Percentiles rank a stretch among this genome's conserved stretches.
Conservation (phyloP, 306 rosid genomes). For the Medicago ruthenica region DNA sequence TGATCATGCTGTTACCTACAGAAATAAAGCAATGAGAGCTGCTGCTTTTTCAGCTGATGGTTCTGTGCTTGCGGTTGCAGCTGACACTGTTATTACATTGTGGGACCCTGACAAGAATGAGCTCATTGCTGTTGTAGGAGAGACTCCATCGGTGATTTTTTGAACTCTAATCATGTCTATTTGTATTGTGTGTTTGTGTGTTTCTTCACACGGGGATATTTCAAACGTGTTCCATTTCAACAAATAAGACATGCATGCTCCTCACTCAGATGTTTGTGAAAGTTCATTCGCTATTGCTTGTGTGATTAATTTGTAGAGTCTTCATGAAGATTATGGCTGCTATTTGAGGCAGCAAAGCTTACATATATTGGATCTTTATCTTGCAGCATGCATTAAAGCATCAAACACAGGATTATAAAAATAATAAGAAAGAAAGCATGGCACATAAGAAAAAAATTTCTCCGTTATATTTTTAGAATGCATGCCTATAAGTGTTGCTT, state of each 20-base stretch:
- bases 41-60: constrained; percentile 92
- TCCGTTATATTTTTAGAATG: constrained; percentile 12
- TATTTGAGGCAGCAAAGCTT: constrained; percentile 10
- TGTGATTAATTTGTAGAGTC: constrained; percentile 16
- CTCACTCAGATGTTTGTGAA: constrained; percentile 9
- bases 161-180: constrained; percentile 30
- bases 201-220: constrained; percentile 14
- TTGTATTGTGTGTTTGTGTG: background rate
- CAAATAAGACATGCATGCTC: constrained; percentile 27
- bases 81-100: constrained; percentile 83
- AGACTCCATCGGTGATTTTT: constrained; percentile 60
- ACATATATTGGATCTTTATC: background rate
- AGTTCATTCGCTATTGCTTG: constrained; percentile 21
- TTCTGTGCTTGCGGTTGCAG: constrained; percentile 92
- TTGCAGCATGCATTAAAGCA: constrained; percentile 32
- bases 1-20: constrained; percentile 46
- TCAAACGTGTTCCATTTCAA: constrained; percentile 13
- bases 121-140: constrained; percentile 86
- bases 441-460: background rate
- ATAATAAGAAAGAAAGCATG: background rate
- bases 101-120: constrained; percentile 90
- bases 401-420: background rate
- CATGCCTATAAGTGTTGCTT: constrained; percentile 14
- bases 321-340: constrained; percentile 24
- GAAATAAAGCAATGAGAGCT: constrained; percentile 89